Base-by-base conservation (phyloP, 352 stramenopile genomes). In the Globisporangium viniferum region DNA sequence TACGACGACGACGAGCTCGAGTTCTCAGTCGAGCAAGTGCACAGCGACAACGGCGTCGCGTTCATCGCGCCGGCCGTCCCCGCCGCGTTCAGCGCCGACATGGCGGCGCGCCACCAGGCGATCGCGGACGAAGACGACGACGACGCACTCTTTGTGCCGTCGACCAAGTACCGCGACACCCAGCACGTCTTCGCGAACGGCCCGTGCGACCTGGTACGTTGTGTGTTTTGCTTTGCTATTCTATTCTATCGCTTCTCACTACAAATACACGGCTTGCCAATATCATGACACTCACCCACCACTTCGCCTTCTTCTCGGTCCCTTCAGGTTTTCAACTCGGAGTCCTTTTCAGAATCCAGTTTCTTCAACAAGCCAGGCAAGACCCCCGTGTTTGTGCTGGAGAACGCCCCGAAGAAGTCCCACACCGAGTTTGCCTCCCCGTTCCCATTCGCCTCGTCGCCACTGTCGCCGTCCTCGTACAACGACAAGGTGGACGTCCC, bases 391-490 rank as follows among this genome's bases (percentile, higher is more conserved):
- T 77, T 77, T 29, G 72, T 77, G 56, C 61, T 73, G 46, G 61
- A 68, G 35, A 59, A 5, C 22, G 27, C 55, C 0, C 29, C 36
- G 3, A 59, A 69, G 24, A 55, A 57, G 46, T 64, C 24, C 31
- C 3, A 36, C 20, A 22, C 3, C 20, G 55, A 60, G 31, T 29
- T 60, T 35, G 18, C 18, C 4, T 22, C 22, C 15, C 53, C 53
- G 6, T 59, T 59, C 29, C 14, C 62, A 41, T 22, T 54, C 36
- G 5, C 69, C 15, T 59, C 68, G 22, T 90, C 80, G 15, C 81
- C 82, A 6, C 61, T 79, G 59, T 90, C 81, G 1, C 84, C 84
- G 7, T 81, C 80, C 7, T 74, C 80, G 1, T 80, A 70, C 53
- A 44, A 12, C 18, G 39, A 48, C 33, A 75, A 78, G 15, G 61